Evolutionary conservation across 106 monocot genomes (phyloP).

Genomic region (Gastrodia elata): DNA sequence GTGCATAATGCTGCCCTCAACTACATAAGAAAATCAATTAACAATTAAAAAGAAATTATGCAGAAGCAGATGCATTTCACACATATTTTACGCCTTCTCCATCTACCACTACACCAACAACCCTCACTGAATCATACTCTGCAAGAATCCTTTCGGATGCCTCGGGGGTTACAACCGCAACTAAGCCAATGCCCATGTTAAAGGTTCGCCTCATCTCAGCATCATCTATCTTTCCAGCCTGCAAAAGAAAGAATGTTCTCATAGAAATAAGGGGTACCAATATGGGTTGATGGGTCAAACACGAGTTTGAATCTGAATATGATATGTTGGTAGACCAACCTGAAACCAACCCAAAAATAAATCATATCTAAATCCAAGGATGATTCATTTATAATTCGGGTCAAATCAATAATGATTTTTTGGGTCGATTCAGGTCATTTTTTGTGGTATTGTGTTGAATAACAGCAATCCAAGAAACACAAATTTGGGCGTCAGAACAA

Average conservation of each 20-base stretch:
- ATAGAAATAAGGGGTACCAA: background rate
- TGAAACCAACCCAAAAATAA: background rate
- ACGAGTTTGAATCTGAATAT: background rate
- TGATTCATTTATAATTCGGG: too few species aligned
- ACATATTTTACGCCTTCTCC: slow-evolving; percentile 61
- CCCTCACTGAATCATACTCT: slow-evolving; percentile 39
- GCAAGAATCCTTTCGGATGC: slow-evolving; percentile 54
- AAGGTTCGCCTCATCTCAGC: slow-evolving; percentile 93
- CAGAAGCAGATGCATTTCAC: slow-evolving; percentile 8
- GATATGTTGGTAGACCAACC: background rate
- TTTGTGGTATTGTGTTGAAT: too few species aligned
- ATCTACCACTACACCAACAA: slow-evolving; percentile 57
- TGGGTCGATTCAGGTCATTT: too few species aligned
- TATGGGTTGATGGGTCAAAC: too few species aligned
- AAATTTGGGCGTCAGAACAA: background rate
- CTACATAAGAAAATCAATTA: too few species aligned
- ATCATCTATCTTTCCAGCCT: slow-evolving; percentile 84
- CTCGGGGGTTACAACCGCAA: slow-evolving; percentile 53
- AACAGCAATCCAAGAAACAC: too few species aligned
- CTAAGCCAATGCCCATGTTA: slow-evolving; percentile 98
- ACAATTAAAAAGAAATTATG: background rate
- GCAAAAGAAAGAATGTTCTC: slow-evolving; percentile 9
- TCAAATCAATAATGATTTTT: too few species aligned
- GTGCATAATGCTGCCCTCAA: too few species aligned
- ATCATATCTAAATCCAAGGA: too few species aligned